Evolutionary conservation across 129 eudicot genomes (phyloP).

Genomic region (Tagetes erecta): DNA sequence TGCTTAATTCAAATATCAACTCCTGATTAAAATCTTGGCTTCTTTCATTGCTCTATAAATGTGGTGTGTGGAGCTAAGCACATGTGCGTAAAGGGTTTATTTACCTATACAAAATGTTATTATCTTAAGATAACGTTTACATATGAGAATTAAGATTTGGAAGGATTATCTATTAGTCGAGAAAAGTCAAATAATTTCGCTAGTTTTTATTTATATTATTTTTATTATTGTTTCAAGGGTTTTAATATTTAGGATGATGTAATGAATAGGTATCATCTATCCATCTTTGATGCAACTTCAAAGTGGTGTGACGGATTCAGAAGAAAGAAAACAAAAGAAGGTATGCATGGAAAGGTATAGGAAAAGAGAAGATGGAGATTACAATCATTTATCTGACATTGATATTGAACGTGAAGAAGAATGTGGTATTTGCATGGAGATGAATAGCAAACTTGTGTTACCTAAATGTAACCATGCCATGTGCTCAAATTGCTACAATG

Average conservation of each 20-base stretch:
- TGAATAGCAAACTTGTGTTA: conserved; percentile 65
- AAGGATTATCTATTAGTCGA: not conserved
- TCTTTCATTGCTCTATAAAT: conserved; percentile 15
- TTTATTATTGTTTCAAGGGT: not conserved
- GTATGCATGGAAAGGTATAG: conserved; percentile 66
- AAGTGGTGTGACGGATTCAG: conserved; percentile 67
- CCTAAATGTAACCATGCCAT: conserved; percentile 71
- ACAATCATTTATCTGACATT: conserved; percentile 44
- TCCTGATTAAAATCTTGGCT: not conserved
- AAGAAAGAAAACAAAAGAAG: conserved; percentile 62
- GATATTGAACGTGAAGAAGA: conserved; percentile 75
- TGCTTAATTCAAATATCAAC: not conserved
- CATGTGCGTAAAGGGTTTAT: not conserved
- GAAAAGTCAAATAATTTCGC: not conserved
- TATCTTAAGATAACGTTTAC: not conserved
- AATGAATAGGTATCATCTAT: conserved; percentile 56
- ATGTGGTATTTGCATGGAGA: conserved; percentile 83
- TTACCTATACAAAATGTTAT: not conserved
- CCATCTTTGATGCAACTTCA: conserved; percentile 80
- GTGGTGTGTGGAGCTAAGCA: not conserved
- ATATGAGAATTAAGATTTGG: not conserved
- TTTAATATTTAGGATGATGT: conserved; percentile 16
- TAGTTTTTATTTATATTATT: not conserved
- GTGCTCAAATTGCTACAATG: conserved; percentile 75
- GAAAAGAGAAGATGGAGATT: conserved; percentile 60